Evolutionary conservation across 805 yeast species (phyloP).

Genomic region (Clavispora fructus): DNA sequence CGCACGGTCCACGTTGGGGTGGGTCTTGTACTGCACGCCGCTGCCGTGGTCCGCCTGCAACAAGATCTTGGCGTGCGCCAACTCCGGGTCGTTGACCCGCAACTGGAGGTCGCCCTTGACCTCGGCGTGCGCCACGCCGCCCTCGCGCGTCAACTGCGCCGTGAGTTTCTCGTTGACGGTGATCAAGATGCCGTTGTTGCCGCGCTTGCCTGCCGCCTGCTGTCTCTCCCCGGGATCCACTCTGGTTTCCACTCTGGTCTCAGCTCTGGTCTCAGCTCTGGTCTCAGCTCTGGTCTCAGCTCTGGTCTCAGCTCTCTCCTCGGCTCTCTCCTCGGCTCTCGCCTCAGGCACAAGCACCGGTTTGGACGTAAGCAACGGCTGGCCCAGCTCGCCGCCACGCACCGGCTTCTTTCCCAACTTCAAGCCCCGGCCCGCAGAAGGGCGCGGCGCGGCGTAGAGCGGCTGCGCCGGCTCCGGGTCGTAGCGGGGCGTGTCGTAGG

Average conservation of each 20-base stretch:
- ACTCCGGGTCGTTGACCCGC: constrained; percentile 72
- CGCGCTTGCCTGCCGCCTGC: no score
- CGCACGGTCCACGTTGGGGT: constrained; percentile 88
- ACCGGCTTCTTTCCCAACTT: constrained; percentile 63
- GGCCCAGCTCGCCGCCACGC: constrained; percentile 18
- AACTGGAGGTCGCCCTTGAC: constrained; percentile 88
- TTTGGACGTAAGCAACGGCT: constrained; percentile 21
- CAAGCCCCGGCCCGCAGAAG: constrained; percentile 59
- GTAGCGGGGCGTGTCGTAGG: constrained; percentile 3
- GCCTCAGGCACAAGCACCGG: constrained; percentile 3
- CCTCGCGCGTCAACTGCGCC: constrained; percentile 81
- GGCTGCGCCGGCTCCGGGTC: constrained; percentile 20
- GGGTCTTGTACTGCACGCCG: constrained; percentile 78
- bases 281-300: no score
- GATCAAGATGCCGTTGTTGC: constrained; percentile 75
- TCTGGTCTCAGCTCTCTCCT: no score
- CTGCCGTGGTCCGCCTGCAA: constrained; percentile 44
- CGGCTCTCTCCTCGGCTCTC: no score
- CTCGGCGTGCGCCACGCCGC: constrained; percentile 62
- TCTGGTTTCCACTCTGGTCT: no score
- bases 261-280: no score
- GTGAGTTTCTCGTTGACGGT: constrained; percentile 71
- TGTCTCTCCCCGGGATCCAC: no score
- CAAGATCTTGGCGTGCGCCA: constrained; percentile 61
- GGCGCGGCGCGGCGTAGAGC: constrained; percentile 3